Percentiles rank a stretch among this genome's conserved stretches.
Conservation (phyloP, 257 asterid species). For the Cynanchum wilfordii region DNA sequence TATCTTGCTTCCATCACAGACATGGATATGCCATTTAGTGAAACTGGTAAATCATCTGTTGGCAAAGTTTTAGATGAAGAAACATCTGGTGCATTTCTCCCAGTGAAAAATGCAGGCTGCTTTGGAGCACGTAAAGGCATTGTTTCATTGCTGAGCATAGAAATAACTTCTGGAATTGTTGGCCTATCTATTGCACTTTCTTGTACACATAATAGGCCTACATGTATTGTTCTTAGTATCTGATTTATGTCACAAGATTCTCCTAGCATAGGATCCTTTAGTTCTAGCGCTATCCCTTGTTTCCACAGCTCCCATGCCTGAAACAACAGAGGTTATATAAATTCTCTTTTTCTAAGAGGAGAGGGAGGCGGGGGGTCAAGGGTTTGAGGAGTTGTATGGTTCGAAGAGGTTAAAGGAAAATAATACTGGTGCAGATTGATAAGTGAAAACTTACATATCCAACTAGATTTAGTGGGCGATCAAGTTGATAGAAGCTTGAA, state of each 20-base stretch:
- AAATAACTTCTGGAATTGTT: constrained; percentile 36
- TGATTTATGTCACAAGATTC: constrained; percentile 27
- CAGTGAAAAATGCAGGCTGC: constrained; percentile 40
- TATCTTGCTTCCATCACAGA: constrained; percentile 18
- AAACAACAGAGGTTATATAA: background rate
- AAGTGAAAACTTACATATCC: constrained; percentile 42
- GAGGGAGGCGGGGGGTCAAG: too few species aligned
- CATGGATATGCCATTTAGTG: constrained; percentile 10
- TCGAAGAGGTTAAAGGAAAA: background rate
- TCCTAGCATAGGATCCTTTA: constrained; percentile 39
- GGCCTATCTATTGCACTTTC: constrained; percentile 46
- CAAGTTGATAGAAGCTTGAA: constrained; percentile 31
- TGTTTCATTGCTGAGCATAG: constrained; percentile 41
- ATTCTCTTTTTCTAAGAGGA: background rate
- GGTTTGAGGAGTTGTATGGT: background rate
- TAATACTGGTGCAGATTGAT: background rate
- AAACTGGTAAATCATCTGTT: constrained; percentile 11
- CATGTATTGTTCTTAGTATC: constrained; percentile 39
- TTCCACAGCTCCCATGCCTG: constrained; percentile 65
- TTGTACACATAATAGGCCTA: constrained; percentile 52
- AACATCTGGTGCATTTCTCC: constrained; percentile 15
- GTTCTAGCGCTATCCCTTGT: constrained; percentile 26
- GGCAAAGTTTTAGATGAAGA: constrained; percentile 6
- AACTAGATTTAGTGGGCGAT: constrained; percentile 47
- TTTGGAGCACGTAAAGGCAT: constrained; percentile 31